Percentiles rank a stretch among this genome's conserved stretches.
Conservation (phyloP, 2,329 filamentous ascomycete genomes). For the Cladosporium sp. region DNA sequence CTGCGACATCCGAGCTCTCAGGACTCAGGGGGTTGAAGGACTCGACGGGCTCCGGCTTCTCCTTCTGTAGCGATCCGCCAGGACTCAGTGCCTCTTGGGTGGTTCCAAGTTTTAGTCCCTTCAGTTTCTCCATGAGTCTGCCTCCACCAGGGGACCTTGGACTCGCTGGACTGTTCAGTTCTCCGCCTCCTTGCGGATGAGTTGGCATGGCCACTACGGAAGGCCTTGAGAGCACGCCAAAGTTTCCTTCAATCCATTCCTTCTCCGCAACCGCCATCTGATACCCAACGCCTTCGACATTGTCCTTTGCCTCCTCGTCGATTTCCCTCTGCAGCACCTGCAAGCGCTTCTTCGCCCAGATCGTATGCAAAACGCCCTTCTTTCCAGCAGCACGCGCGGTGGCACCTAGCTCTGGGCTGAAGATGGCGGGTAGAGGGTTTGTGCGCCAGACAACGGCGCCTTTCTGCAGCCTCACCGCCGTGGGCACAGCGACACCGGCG, state of each 20-base stretch:
- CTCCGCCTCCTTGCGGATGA: conserved; percentile 19
- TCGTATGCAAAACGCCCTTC: conserved; percentile 79
- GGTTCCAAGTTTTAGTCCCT: conserved; percentile 72
- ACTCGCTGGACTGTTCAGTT: conserved; percentile 50
- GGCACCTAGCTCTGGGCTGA: conserved; percentile 67
- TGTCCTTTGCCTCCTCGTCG: conserved; percentile 63
- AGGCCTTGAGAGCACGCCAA: conserved; percentile 54
- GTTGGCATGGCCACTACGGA: conserved; percentile 34
- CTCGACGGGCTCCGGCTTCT: conserved; percentile 18
- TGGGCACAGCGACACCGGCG: conserved; percentile 65
- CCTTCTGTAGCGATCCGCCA: conserved; percentile 24
- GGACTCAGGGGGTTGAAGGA: conserved; percentile 54
- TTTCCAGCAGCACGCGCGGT: conserved; percentile 63
- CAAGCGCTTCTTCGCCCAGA: conserved; percentile 82
- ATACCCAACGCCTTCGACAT: conserved; percentile 75
- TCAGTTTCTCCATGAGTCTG: conserved; percentile 72
- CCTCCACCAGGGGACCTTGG: conserved; percentile 60
- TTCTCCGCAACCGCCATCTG: conserved; percentile 80
- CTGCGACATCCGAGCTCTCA: conserved; percentile 58
- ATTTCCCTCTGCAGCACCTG: conserved; percentile 74
- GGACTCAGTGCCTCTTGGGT: conserved; percentile 36
- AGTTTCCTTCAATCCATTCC: conserved; percentile 79
- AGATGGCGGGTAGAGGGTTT: conserved; percentile 82
- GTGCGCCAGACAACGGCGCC: conserved; percentile 52
- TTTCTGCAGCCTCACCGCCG: conserved; percentile 60